Evolutionary conservation across 2,329 filamentous ascomycete species (phyloP).

Genomic region (Hirsutella thompsonii): DNA sequence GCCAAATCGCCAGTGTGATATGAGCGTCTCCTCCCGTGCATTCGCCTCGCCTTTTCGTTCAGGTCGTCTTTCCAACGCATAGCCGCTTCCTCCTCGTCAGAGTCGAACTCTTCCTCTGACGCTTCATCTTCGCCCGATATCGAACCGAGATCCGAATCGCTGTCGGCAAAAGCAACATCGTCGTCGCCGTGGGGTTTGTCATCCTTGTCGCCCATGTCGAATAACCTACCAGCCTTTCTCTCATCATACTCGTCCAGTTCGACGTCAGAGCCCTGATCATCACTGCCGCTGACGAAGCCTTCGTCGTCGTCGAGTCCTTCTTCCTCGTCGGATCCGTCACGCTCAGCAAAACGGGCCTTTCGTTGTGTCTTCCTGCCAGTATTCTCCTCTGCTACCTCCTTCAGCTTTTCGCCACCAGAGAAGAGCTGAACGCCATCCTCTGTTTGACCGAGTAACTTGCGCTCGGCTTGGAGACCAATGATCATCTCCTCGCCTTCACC

Average conservation of each 20-base stretch:
- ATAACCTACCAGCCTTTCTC: constrained; percentile 44
- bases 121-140: constrained; percentile 46
- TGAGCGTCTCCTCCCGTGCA: constrained; percentile 57
- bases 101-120: constrained; percentile 37
- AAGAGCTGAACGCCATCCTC: constrained; percentile 80
- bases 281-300: constrained; percentile 40
- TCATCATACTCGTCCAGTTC: constrained; percentile 45
- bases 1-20: constrained; percentile 76
- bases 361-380: constrained; percentile 47
- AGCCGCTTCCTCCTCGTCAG: constrained; percentile 58
- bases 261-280: constrained; percentile 35
- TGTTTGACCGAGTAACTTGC: constrained; percentile 68
- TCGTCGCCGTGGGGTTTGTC: constrained; percentile 45
- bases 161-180: constrained; percentile 85
- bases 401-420: constrained; percentile 58
- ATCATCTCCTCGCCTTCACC: constrained; percentile 96
- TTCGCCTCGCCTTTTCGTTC: constrained; percentile 55
- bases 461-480: constrained; percentile 72
- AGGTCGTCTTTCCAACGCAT: constrained; percentile 85
- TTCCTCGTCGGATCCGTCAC: constrained; percentile 37
- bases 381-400: constrained; percentile 38
- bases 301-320: constrained; percentile 41
- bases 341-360: constrained; percentile 42
- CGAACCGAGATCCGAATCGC: constrained; percentile 90
- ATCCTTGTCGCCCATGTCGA: constrained; percentile 30